Conservation (phyloP, 148 eudicot species). For the Polygonum maritimum region DNA sequence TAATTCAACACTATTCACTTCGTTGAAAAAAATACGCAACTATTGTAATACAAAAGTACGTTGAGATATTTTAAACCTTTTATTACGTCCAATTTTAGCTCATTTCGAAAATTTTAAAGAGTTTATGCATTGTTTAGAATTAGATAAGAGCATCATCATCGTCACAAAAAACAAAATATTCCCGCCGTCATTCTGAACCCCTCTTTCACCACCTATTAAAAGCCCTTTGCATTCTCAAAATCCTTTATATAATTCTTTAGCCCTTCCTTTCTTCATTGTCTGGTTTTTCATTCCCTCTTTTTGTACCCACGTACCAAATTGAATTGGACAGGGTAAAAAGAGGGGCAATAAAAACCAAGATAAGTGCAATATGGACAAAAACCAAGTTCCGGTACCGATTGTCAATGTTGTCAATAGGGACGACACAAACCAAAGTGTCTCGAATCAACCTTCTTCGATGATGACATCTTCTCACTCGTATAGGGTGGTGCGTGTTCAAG, state of each 20-base stretch:
- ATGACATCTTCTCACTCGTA: background rate
- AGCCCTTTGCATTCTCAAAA: background rate
- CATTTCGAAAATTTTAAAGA: background rate
- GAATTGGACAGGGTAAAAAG: background rate
- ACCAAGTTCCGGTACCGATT: background rate
- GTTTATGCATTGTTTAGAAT: background rate
- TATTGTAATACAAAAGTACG: too few species aligned
- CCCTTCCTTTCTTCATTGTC: background rate
- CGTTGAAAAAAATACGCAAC: too few species aligned
- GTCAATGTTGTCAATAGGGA: background rate
- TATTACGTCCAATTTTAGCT: too few species aligned
- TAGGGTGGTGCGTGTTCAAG: background rate
- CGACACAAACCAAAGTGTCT: background rate
- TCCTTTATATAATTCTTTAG: background rate
- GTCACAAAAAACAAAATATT: background rate
- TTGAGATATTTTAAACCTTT: too few species aligned
- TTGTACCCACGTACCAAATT: background rate
- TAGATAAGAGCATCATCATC: background rate
- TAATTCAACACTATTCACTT: too few species aligned
- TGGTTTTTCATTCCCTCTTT: background rate
- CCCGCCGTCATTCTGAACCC: background rate
- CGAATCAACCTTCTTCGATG: background rate
- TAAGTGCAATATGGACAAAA: background rate
- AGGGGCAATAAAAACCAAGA: background rate
- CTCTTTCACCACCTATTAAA: background rate